Evolutionary conservation across 2,329 filamentous ascomycete genomes (phyloP), one percentile per base, ranked within the genome.

Genomic region (Metarhizium guizhouense): DNA sequence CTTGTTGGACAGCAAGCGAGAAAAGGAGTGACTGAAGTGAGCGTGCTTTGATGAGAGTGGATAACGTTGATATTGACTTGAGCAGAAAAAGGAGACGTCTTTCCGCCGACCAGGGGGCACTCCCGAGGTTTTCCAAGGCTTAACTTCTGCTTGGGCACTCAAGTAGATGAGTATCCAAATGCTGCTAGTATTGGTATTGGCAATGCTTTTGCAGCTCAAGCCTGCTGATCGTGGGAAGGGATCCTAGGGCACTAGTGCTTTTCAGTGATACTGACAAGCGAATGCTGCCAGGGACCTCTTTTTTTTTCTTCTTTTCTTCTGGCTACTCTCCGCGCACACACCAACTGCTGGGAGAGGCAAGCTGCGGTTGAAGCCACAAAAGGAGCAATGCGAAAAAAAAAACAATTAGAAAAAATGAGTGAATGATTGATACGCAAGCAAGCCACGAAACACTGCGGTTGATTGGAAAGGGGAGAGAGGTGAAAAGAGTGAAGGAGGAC

Each of bases 11-110:
- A n/a, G 54, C 38, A 60, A 64, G 59, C 60, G 61, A 61, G 62
- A 65, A 70, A 72, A 70, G 65, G 69, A 71, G 68, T 68, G 70
- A 72, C 70, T 71, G 65, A 66, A 68, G 67, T 70, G 67, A 72
- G 67, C 58, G 68, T 65, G 68, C 10, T 69, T 65, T 55, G 54
- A 54, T 50, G 51, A 47, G 54, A 52, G 57, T 52, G 52, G 68
- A 70, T 67, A 65, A 63, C 60, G 62, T 65, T 64, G 68, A 71
- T 69, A 70, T 68, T 66, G n/a, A n/a, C n/a, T n/a, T n/a, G 69
- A 61, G 61, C 54, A 55, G 65, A 71, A 72, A 45, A 72, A 67
- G 50, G 56, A 53, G 56, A 55, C 45, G 47, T 54, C 52, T 43
- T 52, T 57, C 56, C 58, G 56, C 57, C 65, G 62, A 54, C 53